phyloP scores from a whole-genome alignment of 1,284 basidiomycete genomes.

The Sporisorium scitamineum region DNA sequence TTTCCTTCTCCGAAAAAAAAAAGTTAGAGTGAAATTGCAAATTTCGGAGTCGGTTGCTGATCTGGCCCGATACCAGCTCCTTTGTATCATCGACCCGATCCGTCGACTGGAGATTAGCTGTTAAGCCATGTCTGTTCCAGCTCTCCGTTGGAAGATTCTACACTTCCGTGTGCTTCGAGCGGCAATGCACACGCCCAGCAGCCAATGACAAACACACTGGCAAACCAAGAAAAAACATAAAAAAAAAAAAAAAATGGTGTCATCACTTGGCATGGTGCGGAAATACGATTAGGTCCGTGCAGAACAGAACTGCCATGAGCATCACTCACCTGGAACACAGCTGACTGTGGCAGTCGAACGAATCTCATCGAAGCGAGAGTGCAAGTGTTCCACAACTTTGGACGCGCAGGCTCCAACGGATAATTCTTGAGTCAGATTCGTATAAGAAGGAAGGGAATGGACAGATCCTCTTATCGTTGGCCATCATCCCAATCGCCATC shows the following conservation, averaged over 20 bases:
- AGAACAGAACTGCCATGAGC: no score
- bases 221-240: no score
- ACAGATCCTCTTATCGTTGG: no score
- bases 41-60: not conserved
- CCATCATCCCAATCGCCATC: not conserved
- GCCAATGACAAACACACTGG: not conserved
- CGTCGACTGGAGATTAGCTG: not conserved
- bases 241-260: not conserved
- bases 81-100: not conserved
- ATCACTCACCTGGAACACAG: no score
- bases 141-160: not conserved
- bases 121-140: not conserved
- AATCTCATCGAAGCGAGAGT: no score
- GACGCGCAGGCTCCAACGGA: no score
- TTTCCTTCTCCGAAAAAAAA: slow-evolving; percentile 2
- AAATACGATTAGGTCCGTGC: not conserved
- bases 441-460: no score
- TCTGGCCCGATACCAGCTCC: not conserved
- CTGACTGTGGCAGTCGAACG: no score
- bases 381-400: no score
- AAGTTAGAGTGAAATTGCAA: not conserved
- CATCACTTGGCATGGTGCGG: not conserved
- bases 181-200: not conserved
- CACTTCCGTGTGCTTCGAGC: not conserved
- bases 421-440: no score